phyloP scores from a whole-genome alignment of 306 rosid species.

The Prunus mira region DNA sequence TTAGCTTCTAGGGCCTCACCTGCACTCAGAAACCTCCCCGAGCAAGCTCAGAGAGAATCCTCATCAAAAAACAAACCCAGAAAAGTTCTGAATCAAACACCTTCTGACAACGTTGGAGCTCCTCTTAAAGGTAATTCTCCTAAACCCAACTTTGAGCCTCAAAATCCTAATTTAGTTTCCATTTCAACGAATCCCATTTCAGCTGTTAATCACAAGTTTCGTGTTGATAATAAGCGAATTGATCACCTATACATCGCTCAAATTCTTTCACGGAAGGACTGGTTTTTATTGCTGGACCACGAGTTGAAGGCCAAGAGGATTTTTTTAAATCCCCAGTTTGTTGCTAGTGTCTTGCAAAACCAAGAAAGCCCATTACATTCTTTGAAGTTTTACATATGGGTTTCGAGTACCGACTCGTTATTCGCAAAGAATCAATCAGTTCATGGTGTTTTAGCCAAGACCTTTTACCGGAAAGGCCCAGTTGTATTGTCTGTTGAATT shows the following conservation, averaged over 20 bases:
- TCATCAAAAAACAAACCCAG: slow-evolving; percentile 12
- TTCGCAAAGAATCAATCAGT: slow-evolving; percentile 41
- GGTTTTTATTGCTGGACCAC: slow-evolving; percentile 58
- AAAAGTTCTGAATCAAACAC: slow-evolving; percentile 1
- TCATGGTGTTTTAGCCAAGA: slow-evolving; percentile 42
- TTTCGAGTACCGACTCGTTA: slow-evolving; percentile 45
- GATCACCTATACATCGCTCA: slow-evolving; percentile 50
- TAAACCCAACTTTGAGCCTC: slow-evolving; percentile 12
- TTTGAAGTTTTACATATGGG: slow-evolving; percentile 67
- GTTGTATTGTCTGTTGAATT: slow-evolving; percentile 58
- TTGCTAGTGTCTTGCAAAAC: slow-evolving; percentile 53
- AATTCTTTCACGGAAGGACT: slow-evolving; percentile 55
- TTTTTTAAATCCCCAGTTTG: slow-evolving; percentile 42
- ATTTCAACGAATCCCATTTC: slow-evolving; percentile 13
- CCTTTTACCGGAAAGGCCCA: slow-evolving; percentile 52
- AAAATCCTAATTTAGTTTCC: slow-evolving; percentile 9
- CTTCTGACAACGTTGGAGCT: slow-evolving; percentile 3
- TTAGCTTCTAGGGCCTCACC: slow-evolving; percentile 42
- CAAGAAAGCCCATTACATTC: slow-evolving; percentile 54
- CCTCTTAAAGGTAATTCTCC: slow-evolving; percentile 36
- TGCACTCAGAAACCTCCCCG: slow-evolving; percentile 30
- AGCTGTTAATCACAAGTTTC: background rate
- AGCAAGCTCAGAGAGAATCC: slow-evolving; percentile 19
- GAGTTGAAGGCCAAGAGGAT: slow-evolving; percentile 41
- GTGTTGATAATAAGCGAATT: slow-evolving; percentile 16